Percentiles rank a stretch among this genome's conserved stretches.
Evolutionary conservation across 2,329 filamentous ascomycete genomes (phyloP).

Genomic region (Sporothrix euskadiensis): DNA sequence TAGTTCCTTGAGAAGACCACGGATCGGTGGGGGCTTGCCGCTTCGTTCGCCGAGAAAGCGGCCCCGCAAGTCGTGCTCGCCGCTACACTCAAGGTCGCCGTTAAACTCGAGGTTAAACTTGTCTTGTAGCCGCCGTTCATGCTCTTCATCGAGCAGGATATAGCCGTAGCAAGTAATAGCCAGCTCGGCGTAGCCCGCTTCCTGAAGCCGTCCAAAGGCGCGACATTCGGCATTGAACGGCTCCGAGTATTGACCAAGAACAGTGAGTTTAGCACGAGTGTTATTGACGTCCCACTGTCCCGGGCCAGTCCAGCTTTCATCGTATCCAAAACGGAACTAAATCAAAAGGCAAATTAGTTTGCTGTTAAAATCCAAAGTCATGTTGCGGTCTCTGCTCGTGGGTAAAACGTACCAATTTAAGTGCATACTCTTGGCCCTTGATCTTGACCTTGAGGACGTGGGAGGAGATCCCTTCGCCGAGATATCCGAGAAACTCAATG

Average conservation of each 20-base stretch:
- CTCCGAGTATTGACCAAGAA: constrained; percentile 30
- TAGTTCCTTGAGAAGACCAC: neutral
- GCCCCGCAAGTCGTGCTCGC: neutral
- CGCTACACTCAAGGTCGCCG: neutral
- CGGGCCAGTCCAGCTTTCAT: constrained; percentile 29
- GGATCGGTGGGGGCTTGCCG: neutral
- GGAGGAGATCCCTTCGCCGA: constrained; percentile 31
- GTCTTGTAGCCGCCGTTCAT: constrained; percentile 11
- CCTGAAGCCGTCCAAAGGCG: constrained; percentile 37
- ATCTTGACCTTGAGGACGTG: constrained; percentile 33
- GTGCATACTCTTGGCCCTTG: constrained; percentile 16
- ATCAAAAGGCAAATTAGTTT: neutral
- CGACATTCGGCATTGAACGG: constrained; percentile 37
- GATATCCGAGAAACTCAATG: constrained; percentile 33
- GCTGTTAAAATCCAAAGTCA: neutral
- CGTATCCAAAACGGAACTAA: constrained; percentile 20
- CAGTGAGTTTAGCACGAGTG: constrained; percentile 25
- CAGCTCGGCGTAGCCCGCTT: constrained; percentile 35
- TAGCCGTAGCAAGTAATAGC: constrained; percentile 37
- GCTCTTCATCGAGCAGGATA: constrained; percentile 34
- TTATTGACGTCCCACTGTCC: neutral
- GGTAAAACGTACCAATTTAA: constrained; percentile 5
- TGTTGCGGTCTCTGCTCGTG: neutral
- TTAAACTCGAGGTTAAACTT: neutral
- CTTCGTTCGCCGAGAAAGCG: constrained; percentile 8